Evolutionary conservation across 768 basidiomycete genomes (phyloP).

Genomic region (Ephemerocybe angulata): DNA sequence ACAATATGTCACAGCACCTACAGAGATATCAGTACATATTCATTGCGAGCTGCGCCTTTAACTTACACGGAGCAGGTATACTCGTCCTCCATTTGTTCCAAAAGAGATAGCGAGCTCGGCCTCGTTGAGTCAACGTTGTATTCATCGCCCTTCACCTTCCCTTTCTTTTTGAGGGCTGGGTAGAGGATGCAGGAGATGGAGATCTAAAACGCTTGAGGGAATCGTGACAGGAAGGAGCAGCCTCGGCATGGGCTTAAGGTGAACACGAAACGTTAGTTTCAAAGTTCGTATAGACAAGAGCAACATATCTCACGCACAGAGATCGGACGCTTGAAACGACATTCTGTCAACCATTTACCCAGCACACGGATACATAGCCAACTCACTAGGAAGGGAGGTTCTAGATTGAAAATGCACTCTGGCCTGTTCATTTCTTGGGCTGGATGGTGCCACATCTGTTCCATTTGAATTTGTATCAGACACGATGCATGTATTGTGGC

Average conservation of each 20-base stretch:
- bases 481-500: too few relatives aligned
- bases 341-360: too few relatives aligned
- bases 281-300: too few relatives aligned
- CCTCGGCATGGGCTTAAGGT: neutral
- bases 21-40: conserved; percentile 11
- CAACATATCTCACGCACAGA: too few relatives aligned
- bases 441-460: too few relatives aligned
- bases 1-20: conserved; percentile 75
- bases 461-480: too few relatives aligned
- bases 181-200: neutral
- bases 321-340: too few relatives aligned
- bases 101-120: conserved; percentile 17
- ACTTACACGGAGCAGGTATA: conserved; percentile 72
- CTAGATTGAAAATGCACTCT: too few relatives aligned
- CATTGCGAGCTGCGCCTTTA: neutral
- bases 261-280: neutral
- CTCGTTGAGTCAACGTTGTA: conserved; percentile 1
- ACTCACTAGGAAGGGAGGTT: too few relatives aligned
- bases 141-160: conserved; percentile 39
- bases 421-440: too few relatives aligned
- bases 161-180: conserved; percentile 33
- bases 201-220: neutral
- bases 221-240: neutral
- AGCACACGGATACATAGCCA: too few relatives aligned
- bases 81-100: conserved; percentile 59